Percentiles rank a stretch among this genome's conserved stretches.
These are phyloP conservation scores for Bipolaris cookei DNA, from an alignment of 2,329 filamentous ascomycete genomes.

Conservation along the genomic window DNA sequence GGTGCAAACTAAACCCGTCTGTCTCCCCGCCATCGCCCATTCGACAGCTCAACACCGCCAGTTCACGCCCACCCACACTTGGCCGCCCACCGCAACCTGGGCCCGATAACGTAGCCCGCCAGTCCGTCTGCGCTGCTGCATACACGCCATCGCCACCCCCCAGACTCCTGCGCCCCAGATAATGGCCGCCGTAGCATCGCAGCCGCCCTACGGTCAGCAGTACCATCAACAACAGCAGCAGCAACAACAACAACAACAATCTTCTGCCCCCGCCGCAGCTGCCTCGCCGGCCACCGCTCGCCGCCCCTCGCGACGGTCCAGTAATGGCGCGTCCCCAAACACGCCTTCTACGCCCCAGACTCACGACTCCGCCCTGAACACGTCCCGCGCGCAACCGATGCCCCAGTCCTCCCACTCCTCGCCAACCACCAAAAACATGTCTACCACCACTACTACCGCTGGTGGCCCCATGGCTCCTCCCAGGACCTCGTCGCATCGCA, in stretches of 20 bases:
- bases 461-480: slow-evolving; percentile 73
- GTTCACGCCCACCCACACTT: slow-evolving; percentile 13
- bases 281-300: slow-evolving; percentile 47
- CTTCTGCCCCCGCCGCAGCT: slow-evolving; percentile 24
- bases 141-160: slow-evolving; percentile 1
- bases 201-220: slow-evolving; percentile 43
- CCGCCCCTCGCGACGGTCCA: slow-evolving; percentile 44
- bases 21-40: slow-evolving; percentile 26
- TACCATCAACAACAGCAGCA: slow-evolving; percentile 36
- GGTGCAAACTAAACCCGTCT: slow-evolving; percentile 15
- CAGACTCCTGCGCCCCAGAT: slow-evolving; percentile 16
- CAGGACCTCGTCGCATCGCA: slow-evolving; percentile 77
- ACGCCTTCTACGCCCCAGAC: slow-evolving; percentile 45
- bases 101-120: slow-evolving; percentile 11
- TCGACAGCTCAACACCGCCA: slow-evolving; percentile 27
- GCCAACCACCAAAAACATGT: slow-evolving; percentile 55
- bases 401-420: slow-evolving; percentile 46
- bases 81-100: slow-evolving; percentile 15
- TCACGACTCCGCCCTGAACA: slow-evolving; percentile 45
- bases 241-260: neutral
- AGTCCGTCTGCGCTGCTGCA: slow-evolving; percentile 8
- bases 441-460: slow-evolving; percentile 60
- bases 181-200: slow-evolving; percentile 50
- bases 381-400: slow-evolving; percentile 52
- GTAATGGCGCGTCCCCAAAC: slow-evolving; percentile 52